phyloP scores from a whole-genome alignment of 2,329 filamentous ascomycete genomes.

The Nemania abortiva region DNA sequence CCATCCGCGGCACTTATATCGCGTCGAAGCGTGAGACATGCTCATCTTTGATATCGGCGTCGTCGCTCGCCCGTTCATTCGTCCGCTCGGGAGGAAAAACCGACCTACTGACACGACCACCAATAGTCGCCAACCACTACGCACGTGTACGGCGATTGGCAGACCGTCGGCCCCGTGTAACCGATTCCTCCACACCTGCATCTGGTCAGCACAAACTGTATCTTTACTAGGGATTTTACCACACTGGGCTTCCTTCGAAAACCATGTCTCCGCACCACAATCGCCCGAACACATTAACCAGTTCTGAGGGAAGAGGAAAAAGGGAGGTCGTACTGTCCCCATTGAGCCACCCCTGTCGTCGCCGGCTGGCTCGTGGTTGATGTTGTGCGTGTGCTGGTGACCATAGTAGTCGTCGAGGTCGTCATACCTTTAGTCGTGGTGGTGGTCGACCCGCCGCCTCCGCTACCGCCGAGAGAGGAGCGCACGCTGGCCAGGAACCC shows the following conservation, averaged over 20 bases:
- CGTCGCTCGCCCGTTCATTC: neutral
- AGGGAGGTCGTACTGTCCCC: constrained; percentile 49
- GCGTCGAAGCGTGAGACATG: neutral
- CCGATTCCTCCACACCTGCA: constrained; percentile 51
- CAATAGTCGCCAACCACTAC: constrained; percentile 49
- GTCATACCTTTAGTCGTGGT: constrained; percentile 36
- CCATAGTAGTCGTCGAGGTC: constrained; percentile 38
- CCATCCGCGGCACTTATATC: neutral
- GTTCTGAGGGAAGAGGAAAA: constrained; percentile 6
- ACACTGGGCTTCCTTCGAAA: constrained; percentile 8
- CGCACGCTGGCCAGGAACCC: constrained; percentile 65
- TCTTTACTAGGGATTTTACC: neutral
- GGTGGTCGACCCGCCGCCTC: constrained; percentile 21
- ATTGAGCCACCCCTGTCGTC: constrained; percentile 48
- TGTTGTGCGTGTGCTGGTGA: constrained; percentile 41
- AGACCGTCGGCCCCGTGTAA: constrained; percentile 52
- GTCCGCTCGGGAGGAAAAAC: neutral
- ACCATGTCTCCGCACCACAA: constrained; percentile 14
- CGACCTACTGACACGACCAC: constrained; percentile 50
- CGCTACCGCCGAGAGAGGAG: constrained; percentile 48
- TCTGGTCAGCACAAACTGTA: constrained; percentile 32
- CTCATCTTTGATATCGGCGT: neutral
- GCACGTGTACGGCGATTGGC: constrained; percentile 51
- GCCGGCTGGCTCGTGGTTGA: constrained; percentile 27
- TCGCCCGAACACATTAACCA: constrained; percentile 1